Base-by-base conservation (phyloP, 768 basidiomycete species). In the Agrocybe praecox region DNA sequence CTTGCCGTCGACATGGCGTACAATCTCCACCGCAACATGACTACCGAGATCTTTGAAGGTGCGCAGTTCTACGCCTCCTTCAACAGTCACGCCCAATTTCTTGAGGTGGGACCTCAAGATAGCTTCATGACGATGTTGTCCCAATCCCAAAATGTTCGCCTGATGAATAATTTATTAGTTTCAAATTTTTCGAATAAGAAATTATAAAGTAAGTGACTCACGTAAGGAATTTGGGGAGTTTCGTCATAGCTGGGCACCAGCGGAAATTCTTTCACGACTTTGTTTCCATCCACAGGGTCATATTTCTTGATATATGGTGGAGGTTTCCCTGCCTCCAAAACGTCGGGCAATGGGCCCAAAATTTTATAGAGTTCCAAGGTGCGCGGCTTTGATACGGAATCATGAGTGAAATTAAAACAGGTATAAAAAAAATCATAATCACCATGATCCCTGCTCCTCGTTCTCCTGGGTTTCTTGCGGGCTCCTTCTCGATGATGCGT, bases 401-500 rank as follows among this genome's bases (percentile, higher is more conserved):
- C 24, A n/a, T 10, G 6, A n/a, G 65, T 19, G 34, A 36, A 11
- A 19, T 43, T 19, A 36, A 21, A 26, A 17, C 32, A 19, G 10
- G 45, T 29, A 40, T 19, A 51, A 22, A 18, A 8, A 14, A 44
- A 46, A 22, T 17, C 45, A 11, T 18, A 12, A 59, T 11, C 26
- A 76, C 78, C 69, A 72, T 74, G n/a, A 81, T 53, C 2, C 68
- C 76, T 5, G 64, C 62, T 2, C 72, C 74, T 9, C 79, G 75
- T 54, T 76, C 72, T 7, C 75, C 76, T n/a, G 69, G 56, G 6
- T 62, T 70, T 14, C 71, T 68, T 0, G 60, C 46, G 0, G 66
- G 57, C 49, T 73, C 72, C 55, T 79, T 81, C 53, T 84, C 78
- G 46, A 85, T 78, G 21, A 86, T 75, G n/a, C 80, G 78, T 10